phyloP scores from a whole-genome alignment of 257 asterid species.

The Scutellaria baicalensis region DNA sequence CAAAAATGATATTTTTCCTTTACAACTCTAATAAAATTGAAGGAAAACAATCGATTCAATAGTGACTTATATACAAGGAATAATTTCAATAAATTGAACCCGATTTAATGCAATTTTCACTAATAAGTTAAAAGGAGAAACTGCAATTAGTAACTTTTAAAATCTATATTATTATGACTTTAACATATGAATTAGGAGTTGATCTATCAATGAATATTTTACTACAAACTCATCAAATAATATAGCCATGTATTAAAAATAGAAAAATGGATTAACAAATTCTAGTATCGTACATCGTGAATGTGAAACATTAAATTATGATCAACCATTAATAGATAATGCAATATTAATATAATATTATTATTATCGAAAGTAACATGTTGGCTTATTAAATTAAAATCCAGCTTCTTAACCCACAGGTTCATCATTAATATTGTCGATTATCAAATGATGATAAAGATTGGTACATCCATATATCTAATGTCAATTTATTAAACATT shows the following conservation, averaged over 20 bases:
- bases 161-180: no score
- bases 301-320: background rate
- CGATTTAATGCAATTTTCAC: no score
- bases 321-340: conserved; percentile 2
- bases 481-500: background rate
- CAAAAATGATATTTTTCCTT: no score
- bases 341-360: background rate
- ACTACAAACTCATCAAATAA: background rate
- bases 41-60: no score
- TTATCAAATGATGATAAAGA: background rate
- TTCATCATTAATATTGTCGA: background rate
- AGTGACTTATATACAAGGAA: no score
- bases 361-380: background rate
- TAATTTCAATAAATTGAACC: no score
- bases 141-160: no score
- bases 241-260: background rate
- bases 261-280: background rate
- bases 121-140: no score
- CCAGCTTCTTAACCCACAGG: background rate
- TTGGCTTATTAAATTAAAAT: background rate
- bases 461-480: conserved; percentile 20
- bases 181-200: no score
- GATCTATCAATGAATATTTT: no score
- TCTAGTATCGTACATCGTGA: background rate
- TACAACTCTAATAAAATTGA: no score